These are phyloP conservation scores for Ustilago cynodontis DNA, from an alignment of 1,284 basidiomycete species.

Conservation along the genomic window DNA sequence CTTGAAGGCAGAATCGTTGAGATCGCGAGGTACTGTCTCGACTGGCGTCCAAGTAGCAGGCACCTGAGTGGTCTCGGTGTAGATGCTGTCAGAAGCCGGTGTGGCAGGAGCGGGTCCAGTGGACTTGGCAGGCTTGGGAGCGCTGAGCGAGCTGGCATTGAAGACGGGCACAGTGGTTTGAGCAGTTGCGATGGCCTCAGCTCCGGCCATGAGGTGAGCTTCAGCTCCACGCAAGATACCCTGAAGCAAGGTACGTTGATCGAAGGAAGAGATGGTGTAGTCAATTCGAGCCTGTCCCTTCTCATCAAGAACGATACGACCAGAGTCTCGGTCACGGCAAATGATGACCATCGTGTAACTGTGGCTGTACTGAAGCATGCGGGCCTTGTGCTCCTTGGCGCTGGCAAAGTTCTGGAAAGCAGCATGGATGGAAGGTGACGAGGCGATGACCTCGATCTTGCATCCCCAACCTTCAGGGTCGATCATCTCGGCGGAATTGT, in stretches of 20 bases:
- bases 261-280: constrained; percentile 70
- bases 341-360: constrained; percentile 67
- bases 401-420: constrained; percentile 69
- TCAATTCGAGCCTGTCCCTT: constrained; percentile 69
- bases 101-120: constrained; percentile 16
- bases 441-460: constrained; percentile 72
- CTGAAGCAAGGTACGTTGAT: constrained; percentile 68
- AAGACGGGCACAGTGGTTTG: constrained; percentile 65
- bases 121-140: constrained; percentile 12
- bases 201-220: constrained; percentile 71
- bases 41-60: constrained; percentile 58
- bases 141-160: constrained; percentile 16
- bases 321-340: constrained; percentile 67
- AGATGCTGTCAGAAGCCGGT: constrained; percentile 29
- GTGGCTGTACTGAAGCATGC: constrained; percentile 68
- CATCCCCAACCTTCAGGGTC: constrained; percentile 69
- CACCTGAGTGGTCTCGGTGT: constrained; percentile 60
- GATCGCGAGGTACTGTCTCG: constrained; percentile 55
- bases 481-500: constrained; percentile 63
- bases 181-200: constrained; percentile 70
- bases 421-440: constrained; percentile 70
- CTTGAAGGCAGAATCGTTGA: constrained; percentile 58
- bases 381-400: constrained; percentile 69
- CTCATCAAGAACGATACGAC: constrained; percentile 70
- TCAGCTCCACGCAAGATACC: constrained; percentile 71